Base-by-base conservation (phyloP, 148 eudicot species). In the Hydrangea macrophylla region DNA sequence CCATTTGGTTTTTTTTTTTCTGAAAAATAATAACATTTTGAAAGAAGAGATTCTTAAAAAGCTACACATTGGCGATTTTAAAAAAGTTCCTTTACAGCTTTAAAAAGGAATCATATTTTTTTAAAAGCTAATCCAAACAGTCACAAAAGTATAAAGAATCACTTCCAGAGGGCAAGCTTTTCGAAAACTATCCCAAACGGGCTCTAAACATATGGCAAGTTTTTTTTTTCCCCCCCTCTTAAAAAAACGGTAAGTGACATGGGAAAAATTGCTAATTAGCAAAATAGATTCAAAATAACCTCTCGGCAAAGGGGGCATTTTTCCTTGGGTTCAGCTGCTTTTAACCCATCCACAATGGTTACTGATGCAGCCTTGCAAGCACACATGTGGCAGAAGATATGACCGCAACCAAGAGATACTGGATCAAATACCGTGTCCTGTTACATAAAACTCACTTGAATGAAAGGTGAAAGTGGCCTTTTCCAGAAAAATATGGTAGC, bases 401-500 rank as follows among this genome's bases (percentile, higher is more conserved):
- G 98, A 40, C 98, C 97, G 69, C 97, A 90, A 13, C 79, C 76
- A 28, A 90, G 89, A 74, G 92, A 86, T 27, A 93, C 90, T 3
- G 97, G 86, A 60, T 93, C 96, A 75, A 90, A 93, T 48, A 90
- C 88, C 0, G 89, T 86, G 58, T 88, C 94, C 98, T 90, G 95
- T 66, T 24, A 48, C 63, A 64, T 15, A 33, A 58, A 27, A 35
- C 37, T 15, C 53, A 26, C 62, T 60, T 27, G 11, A 24, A 50
- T 23, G n/a, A 73, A 23, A 53, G 15, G 7, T 13, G n/a, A n/a
- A n/a, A n/a, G n/a, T 28, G 37, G 62, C 25, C 36, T 62, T 60
- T 35, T n/a, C 15, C 18, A 2, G 32, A 61, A 39, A 24, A n/a
- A 54, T 10, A 55, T 0, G 23, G 5, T 18, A 33, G 40, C 57